Evolutionary conservation across 352 stramenopile genomes (phyloP).

Genomic region (Globisporangium barbulae): DNA sequence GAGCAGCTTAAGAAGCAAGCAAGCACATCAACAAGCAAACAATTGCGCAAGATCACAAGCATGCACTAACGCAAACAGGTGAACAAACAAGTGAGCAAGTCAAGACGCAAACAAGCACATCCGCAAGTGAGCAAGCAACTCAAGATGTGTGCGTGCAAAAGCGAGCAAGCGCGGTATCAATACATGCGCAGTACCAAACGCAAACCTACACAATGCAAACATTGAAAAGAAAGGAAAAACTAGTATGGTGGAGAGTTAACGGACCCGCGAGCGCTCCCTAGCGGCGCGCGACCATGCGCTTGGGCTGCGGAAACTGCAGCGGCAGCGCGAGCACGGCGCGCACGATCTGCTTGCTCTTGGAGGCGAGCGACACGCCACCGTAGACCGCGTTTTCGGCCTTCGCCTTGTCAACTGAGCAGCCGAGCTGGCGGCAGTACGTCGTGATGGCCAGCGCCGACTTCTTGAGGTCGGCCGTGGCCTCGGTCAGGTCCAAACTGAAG

Average conservation of each 20-base stretch:
- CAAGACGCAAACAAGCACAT: no score
- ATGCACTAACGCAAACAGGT: no score
- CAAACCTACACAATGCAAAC: neutral
- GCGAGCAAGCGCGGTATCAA: no score
- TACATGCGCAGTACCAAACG: neutral
- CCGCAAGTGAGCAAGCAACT: no score
- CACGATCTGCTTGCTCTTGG: slow-evolving; percentile 66
- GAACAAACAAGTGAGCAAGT: no score
- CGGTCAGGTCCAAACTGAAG: slow-evolving; percentile 75
- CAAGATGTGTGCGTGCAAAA: no score
- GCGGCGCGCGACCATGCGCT: slow-evolving; percentile 44
- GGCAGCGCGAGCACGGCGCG: slow-evolving; percentile 74
- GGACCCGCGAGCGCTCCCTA: slow-evolving; percentile 4
- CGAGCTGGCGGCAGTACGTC: slow-evolving; percentile 69
- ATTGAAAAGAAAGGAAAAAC: neutral
- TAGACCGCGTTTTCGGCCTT: slow-evolving; percentile 63
- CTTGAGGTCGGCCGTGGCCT: slow-evolving; percentile 70
- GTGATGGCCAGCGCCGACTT: slow-evolving; percentile 42
- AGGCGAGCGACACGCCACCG: slow-evolving; percentile 35
- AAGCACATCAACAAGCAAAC: no score
- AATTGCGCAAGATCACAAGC: no score
- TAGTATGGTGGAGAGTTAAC: neutral
- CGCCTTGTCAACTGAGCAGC: slow-evolving; percentile 65
- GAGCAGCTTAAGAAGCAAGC: no score
- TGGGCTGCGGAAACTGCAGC: slow-evolving; percentile 70